Conservation (phyloP, 176 grass and related monocot species). For the Oropetium thomaeum region DNA sequence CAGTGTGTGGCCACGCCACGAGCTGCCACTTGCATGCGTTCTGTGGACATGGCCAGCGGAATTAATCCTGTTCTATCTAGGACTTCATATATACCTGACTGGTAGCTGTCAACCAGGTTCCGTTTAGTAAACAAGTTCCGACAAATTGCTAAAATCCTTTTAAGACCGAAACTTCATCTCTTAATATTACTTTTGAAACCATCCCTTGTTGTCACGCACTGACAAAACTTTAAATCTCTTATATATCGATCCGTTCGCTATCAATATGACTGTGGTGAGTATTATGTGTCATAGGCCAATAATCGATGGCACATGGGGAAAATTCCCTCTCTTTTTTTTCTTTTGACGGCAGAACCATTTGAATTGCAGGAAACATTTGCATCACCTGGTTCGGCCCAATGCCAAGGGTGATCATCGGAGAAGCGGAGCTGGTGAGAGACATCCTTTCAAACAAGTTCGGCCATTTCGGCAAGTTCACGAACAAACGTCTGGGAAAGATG, state of each 20-base stretch:
- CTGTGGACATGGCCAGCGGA: neutral
- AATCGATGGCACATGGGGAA: no score
- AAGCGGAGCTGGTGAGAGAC: conserved; percentile 61
- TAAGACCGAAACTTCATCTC: no score
- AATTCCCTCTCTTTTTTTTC: neutral
- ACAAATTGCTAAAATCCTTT: neutral
- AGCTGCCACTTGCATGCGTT: neutral
- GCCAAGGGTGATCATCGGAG: conserved; percentile 40
- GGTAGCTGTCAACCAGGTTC: neutral
- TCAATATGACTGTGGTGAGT: no score
- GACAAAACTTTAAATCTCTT: no score
- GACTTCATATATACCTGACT: neutral
- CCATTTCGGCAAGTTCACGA: conserved; percentile 46
- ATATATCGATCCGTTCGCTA: no score
- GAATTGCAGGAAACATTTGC: conserved; percentile 48
- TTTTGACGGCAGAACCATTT: neutral
- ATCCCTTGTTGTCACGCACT: no score
- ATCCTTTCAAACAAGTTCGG: conserved; percentile 64
- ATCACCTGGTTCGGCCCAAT: conserved; percentile 65
- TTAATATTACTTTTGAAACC: no score
- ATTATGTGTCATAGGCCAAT: no score
- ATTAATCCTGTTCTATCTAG: neutral
- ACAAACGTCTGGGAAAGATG: conserved; percentile 17
- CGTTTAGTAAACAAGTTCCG: neutral
- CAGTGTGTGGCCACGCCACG: neutral